These are phyloP conservation scores for Lonicera japonica DNA, from an alignment of 129 eudicot species.

Conservation along the genomic window DNA sequence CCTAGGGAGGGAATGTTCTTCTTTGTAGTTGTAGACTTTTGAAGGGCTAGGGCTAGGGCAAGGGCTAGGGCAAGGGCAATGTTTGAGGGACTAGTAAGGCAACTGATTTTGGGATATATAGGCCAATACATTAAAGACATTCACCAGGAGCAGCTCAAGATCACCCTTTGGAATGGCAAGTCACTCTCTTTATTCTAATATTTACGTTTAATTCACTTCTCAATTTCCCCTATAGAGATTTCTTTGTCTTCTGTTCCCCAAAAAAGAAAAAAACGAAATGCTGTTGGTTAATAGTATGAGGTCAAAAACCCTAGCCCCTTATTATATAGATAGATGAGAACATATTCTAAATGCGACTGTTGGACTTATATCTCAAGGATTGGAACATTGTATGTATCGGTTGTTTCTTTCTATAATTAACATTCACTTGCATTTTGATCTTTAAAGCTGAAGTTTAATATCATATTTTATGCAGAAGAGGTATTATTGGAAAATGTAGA, in stretches of 20 bases:
- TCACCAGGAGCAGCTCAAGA: slow-evolving; percentile 91
- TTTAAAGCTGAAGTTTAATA: background rate
- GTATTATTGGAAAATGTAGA: slow-evolving; percentile 90
- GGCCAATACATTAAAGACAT: slow-evolving; percentile 91
- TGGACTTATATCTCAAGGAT: no score
- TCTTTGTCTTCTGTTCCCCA: background rate
- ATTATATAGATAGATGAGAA: background rate
- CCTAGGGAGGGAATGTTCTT: no score
- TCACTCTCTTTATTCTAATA: slow-evolving; percentile 4
- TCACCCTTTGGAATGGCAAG: slow-evolving; percentile 86
- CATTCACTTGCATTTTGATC: background rate
- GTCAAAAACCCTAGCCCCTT: no score
- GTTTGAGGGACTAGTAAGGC: slow-evolving; percentile 93
- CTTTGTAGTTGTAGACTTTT: no score
- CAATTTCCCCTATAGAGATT: background rate
- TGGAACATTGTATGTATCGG: background rate
- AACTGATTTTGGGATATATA: slow-evolving; percentile 78
- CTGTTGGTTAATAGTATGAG: background rate
- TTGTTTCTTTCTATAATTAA: no score
- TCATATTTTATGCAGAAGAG: slow-evolving; percentile 63
- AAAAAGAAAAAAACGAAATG: no score
- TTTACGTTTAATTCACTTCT: background rate
- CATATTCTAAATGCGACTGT: background rate
- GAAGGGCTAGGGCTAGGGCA: no score
- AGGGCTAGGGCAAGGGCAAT: slow-evolving; percentile 17